Evolutionary conservation across 2,329 filamentous ascomycete species (phyloP).

Genomic region (Colletotrichum neosansevieriae): DNA sequence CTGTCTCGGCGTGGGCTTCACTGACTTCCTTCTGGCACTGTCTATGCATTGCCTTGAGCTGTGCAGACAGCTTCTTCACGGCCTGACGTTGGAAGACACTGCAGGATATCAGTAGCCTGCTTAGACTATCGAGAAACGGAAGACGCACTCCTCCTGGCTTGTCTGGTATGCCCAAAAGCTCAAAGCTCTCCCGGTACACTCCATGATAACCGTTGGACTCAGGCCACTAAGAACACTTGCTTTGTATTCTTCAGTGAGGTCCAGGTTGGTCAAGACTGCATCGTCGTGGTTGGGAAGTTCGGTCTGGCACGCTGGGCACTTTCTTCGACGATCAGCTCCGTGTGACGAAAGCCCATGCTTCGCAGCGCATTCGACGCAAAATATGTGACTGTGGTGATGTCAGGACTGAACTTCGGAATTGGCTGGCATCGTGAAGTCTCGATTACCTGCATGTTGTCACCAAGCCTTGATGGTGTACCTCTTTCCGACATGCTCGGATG

Average conservation of each 20-base stretch:
- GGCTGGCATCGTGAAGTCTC: not conserved
- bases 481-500: constrained; percentile 77
- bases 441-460: constrained; percentile 88
- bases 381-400: constrained; percentile 70
- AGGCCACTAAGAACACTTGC: constrained; percentile 86
- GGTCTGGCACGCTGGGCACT: constrained; percentile 82
- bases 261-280: constrained; percentile 77
- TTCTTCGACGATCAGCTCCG: constrained; percentile 60
- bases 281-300: constrained; percentile 79
- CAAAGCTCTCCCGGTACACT: constrained; percentile 83
- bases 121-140: not conserved
- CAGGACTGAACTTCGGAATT: not conserved
- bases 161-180: constrained; percentile 91
- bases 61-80: constrained; percentile 78
- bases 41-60: constrained; percentile 72
- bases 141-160: constrained; percentile 80
- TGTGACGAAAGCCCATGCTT: constrained; percentile 70
- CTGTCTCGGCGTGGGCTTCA: constrained; percentile 81
- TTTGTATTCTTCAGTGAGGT: constrained; percentile 90
- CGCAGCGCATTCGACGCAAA: constrained; percentile 82
- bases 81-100: constrained; percentile 84
- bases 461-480: constrained; percentile 77
- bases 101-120: constrained; percentile 26
- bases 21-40: constrained; percentile 80
- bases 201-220: constrained; percentile 84